Conservation (phyloP, 2,329 filamentous ascomycete species). For the Chaetomium strumarium region DNA sequence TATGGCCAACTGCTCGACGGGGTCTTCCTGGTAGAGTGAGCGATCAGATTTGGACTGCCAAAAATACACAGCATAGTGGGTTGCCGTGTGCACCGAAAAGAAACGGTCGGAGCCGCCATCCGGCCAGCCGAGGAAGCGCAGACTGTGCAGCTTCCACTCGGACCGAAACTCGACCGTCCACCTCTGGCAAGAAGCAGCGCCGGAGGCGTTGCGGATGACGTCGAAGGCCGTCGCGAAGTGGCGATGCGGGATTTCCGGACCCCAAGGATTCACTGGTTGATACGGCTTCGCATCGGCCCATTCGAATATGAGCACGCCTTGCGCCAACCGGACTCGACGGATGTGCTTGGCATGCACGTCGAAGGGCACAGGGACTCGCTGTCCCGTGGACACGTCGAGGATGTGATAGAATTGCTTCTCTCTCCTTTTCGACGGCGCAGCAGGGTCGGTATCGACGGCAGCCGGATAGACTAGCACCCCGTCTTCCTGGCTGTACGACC, state of each 20-base stretch:
- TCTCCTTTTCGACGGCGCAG: conserved; percentile 2
- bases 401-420: conserved; percentile 35
- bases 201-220: conserved; percentile 28
- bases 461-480: conserved; percentile 51
- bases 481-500: conserved; percentile 49
- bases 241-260: conserved; percentile 47
- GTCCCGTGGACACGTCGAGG: conserved; percentile 44
- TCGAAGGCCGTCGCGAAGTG: conserved; percentile 58
- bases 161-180: conserved; percentile 47
- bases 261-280: conserved; percentile 45
- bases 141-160: conserved; percentile 57
- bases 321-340: conserved; percentile 48
- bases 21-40: conserved; percentile 49
- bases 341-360: conserved; percentile 43
- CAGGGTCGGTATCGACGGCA: conserved; percentile 8
- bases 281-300: conserved; percentile 52
- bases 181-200: conserved; percentile 13
- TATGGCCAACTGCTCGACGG: conserved; percentile 51
- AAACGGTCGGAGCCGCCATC: conserved; percentile 53
- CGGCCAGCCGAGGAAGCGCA: conserved; percentile 51
- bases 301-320: conserved; percentile 54
- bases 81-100: conserved; percentile 53
- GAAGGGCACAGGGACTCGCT: conserved; percentile 45
- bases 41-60: conserved; percentile 56
- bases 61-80: conserved; percentile 56